Evolutionary conservation across 1,139 yeast genomes (phyloP), one percentile per base, ranked within the genome.

Genomic region (Meyerozyma sp.): DNA sequence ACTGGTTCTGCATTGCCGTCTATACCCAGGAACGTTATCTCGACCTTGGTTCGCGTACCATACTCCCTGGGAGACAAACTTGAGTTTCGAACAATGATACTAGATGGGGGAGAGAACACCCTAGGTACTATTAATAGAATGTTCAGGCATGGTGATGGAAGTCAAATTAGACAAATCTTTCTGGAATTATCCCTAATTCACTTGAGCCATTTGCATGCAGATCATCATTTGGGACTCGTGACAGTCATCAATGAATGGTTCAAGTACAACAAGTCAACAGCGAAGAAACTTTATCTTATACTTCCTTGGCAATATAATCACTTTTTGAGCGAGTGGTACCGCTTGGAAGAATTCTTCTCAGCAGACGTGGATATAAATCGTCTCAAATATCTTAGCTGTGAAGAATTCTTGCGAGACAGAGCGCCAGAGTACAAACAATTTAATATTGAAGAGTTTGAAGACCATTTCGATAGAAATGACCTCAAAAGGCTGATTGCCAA

Each of bases 41-140:
- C 94, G 1, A 85, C 87, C 23, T 59, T 90, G 25, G 71, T 90
- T 4, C 75, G 96, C 50, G 56, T 89, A 1, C 96, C 96, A 1
- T 73, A 61, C 46, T 42, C 49, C 1, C 51, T 54, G 3, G 45
- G 39, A 1, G 74, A 69, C 0, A 43, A 52, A 1, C 44, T 66
- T 6, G 53, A 55, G 1, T 76, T 64, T 53, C 65, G 77, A 48
- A 65, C 80, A 2, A 57, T 82, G 1, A 56, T 94, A 23, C 65
- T 94, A 40, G 98, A 94, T 65, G 95, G 94, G 14, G 99, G 99
- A 18, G 99, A 94, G 59, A 91, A 89, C 46, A 89, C 98, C 0
- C 56, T 85, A 27, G 96, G 96, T 0, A 68, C 88, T 1, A 63
- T 94, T 50, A 62, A 69, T 37, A 77, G 98, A 51, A 69, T 79